These are phyloP conservation scores for Phlyctochytrium bullatum DNA, from an alignment of 192 early-diverging fungal species.

Conservation along the genomic window DNA sequence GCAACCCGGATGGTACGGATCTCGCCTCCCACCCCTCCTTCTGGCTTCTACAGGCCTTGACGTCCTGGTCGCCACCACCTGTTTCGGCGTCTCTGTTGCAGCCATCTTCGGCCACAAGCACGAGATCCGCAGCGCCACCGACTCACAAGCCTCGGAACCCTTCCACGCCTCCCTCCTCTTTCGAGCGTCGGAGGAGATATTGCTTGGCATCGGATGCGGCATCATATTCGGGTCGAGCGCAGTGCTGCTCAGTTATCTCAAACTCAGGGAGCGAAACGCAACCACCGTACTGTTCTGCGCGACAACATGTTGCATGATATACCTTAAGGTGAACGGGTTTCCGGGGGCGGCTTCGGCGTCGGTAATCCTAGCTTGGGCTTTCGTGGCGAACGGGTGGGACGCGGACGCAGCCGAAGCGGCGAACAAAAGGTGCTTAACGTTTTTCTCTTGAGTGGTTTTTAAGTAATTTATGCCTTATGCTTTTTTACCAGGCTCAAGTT, in stretches of 20 bases:
- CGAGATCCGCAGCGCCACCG: too few species aligned
- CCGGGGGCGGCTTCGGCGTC: constrained; percentile 28
- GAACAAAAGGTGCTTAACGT: constrained; percentile 17
- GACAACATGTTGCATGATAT: constrained; percentile 25
- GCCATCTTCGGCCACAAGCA: constrained; percentile 34
- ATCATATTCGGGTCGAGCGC: constrained; percentile 18
- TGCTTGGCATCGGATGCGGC: constrained; percentile 27
- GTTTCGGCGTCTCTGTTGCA: constrained; percentile 36
- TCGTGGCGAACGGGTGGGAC: constrained; percentile 28
- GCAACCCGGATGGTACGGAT: constrained; percentile 19
- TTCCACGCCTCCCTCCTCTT: constrained; percentile 24
- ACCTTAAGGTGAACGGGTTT: constrained; percentile 32
- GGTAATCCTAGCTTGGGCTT: constrained; percentile 29
- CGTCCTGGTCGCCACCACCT: constrained; percentile 28
- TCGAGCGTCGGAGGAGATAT: constrained; percentile 29
- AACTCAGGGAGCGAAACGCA: constrained; percentile 15
- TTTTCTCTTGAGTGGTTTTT: not conserved
- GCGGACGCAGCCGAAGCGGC: constrained; percentile 16
- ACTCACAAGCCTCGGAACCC: not conserved
- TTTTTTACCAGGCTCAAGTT: constrained; percentile 24
- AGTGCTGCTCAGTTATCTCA: constrained; percentile 5
- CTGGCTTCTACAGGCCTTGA: constrained; percentile 32
- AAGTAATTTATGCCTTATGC: not conserved
- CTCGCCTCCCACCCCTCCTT: constrained; percentile 29
- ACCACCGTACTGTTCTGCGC: constrained; percentile 19